phyloP scores from a whole-genome alignment of 2,329 filamentous ascomycete species.

The Sporothrix inflata region DNA sequence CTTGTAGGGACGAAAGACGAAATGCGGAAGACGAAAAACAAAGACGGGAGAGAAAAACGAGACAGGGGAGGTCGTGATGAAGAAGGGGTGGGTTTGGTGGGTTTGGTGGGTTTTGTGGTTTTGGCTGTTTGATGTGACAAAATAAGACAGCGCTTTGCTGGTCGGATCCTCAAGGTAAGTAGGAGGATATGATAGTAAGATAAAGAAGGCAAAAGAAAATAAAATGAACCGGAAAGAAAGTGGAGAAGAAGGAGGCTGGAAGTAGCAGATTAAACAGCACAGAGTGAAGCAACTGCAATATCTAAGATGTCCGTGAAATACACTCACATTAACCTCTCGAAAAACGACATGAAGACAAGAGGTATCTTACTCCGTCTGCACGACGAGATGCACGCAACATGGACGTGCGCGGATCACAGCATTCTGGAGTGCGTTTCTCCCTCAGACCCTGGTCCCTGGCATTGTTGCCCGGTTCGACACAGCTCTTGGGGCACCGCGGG shows the following conservation, averaged over 20 bases:
- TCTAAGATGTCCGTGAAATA: no score
- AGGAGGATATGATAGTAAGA: background rate
- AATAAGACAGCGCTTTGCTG: conserved; percentile 43
- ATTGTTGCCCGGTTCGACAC: conserved; percentile 13
- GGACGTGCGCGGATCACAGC: conserved; percentile 37
- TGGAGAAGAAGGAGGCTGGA: background rate
- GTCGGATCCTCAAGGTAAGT: conserved; percentile 30
- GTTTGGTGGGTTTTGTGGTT: background rate
- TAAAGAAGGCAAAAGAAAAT: background rate
- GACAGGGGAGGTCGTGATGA: background rate
- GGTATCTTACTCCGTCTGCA: no score
- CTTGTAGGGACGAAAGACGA: background rate
- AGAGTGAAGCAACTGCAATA: no score
- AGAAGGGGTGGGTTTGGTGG: background rate
- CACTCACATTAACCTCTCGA: no score
- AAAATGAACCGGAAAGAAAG: background rate
- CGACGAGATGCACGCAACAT: background rate
- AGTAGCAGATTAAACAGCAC: background rate
- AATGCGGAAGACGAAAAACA: background rate
- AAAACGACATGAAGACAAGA: no score
- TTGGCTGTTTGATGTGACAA: conserved; percentile 40
- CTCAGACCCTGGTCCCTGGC: conserved; percentile 34
- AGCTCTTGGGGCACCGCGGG: conserved; percentile 33
- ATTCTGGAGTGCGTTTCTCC: conserved; percentile 32
- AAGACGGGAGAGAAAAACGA: background rate